Evolutionary conservation across 2,329 filamentous ascomycete species (phyloP).

Genomic region (Exophiala viscosa): DNA sequence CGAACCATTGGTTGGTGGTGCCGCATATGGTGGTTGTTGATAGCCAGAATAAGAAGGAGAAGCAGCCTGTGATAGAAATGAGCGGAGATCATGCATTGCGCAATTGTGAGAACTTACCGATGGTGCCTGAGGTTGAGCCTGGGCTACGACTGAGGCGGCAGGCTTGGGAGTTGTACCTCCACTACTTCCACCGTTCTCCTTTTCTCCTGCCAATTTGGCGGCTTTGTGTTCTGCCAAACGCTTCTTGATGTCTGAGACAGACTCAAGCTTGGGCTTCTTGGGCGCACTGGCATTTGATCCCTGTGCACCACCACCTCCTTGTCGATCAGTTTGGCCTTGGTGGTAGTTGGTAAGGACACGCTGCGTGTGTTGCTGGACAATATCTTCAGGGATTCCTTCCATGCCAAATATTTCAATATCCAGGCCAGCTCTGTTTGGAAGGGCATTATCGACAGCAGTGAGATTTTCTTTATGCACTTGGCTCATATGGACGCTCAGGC

Average conservation of each 20-base stretch:
- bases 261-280: slow-evolving; percentile 70
- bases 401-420: slow-evolving; percentile 98
- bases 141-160: slow-evolving; percentile 46
- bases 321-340: slow-evolving; percentile 76
- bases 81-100: neutral
- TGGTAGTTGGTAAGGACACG: slow-evolving; percentile 82
- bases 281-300: slow-evolving; percentile 41
- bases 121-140: slow-evolving; percentile 31
- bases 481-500: slow-evolving; percentile 93
- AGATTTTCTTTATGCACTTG: slow-evolving; percentile 97
- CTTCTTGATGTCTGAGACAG: slow-evolving; percentile 72
- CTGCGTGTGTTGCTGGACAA: slow-evolving; percentile 78
- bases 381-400: slow-evolving; percentile 89
- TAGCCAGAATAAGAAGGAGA: slow-evolving; percentile 22
- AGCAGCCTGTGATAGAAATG: slow-evolving; percentile 12
- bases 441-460: slow-evolving; percentile 82
- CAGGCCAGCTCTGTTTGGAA: slow-evolving; percentile 77
- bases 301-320: slow-evolving; percentile 75
- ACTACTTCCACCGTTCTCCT: slow-evolving; percentile 53
- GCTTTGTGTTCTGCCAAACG: slow-evolving; percentile 74
- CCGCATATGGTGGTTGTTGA: slow-evolving; percentile 23
- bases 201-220: slow-evolving; percentile 55
- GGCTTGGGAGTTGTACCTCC: slow-evolving; percentile 56
- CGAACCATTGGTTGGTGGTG: slow-evolving; percentile 24
- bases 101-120: slow-evolving; percentile 40